Evolutionary conservation across 139 green algal species (phyloP).

Genomic region (Micractinium sp.): DNA sequence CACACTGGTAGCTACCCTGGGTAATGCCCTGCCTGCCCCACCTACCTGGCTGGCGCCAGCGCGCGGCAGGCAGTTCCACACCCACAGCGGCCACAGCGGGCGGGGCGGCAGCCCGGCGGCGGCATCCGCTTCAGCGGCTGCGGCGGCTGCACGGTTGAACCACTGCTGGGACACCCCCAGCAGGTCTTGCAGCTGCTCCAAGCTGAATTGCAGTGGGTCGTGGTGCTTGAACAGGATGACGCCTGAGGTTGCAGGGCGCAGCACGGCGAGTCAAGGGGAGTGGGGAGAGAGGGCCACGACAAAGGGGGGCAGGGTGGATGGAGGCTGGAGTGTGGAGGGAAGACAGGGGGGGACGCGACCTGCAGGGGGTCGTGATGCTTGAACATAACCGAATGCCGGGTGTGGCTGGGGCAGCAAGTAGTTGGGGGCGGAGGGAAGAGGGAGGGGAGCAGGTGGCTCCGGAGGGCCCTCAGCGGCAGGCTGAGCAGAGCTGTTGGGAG

Average conservation of each 20-base stretch:
- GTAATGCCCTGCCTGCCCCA: not conserved
- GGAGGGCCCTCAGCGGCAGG: too few species aligned
- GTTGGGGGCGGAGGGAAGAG: too few species aligned
- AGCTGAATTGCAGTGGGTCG: constrained; percentile 75
- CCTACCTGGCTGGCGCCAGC: constrained; percentile 36
- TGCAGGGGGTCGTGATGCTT: too few species aligned
- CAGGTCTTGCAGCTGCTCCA: constrained; percentile 64
- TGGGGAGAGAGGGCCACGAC: not conserved
- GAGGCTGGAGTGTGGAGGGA: not conserved
- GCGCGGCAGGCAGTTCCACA: constrained; percentile 79
- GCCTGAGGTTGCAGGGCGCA: constrained; percentile 52
- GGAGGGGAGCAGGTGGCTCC: too few species aligned
- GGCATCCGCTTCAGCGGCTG: not conserved
- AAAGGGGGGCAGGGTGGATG: not conserved
- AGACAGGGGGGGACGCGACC: not conserved
- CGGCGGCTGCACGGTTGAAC: constrained; percentile 48
- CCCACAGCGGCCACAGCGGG: constrained; percentile 58
- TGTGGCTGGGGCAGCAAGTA: too few species aligned
- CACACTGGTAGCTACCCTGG: too few species aligned
- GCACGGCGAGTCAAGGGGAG: not conserved
- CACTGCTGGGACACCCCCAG: constrained; percentile 60
- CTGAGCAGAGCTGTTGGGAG: too few species aligned
- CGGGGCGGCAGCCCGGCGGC: not conserved
- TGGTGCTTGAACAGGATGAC: constrained; percentile 87
- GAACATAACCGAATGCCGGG: too few species aligned